Base-by-base conservation (phyloP, 805 yeast species). In the Kazachstania africana region DNA sequence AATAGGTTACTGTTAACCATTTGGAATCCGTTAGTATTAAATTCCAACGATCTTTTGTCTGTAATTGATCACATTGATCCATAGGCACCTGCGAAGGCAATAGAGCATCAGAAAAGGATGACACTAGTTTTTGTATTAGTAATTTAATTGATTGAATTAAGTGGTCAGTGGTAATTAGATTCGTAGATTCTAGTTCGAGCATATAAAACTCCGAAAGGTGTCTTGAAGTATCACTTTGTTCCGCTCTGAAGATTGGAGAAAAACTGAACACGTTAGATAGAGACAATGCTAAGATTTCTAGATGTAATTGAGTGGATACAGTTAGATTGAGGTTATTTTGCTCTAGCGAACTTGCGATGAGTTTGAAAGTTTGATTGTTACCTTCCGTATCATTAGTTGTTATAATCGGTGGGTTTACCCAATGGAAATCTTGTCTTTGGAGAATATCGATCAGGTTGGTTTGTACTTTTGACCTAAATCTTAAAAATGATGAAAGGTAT, bases 131-230 rank as follows among this genome's bases (percentile, higher is more conserved):
- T 9, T 23, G 4, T 19, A 10, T 19, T 8, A 12, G 4, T 3
- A 30, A 23, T 8, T 34, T 26, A 2, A 78, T 71, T 31, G 83
- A 67, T 2, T 46, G 47, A 2, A 88, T 77, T 34, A 91, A 55
- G 37, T 78, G 78, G 3, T 50, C 48, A 5, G 87, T 68, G 10
- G 62, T 55, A 4, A 65, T 63, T 2, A 79, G 57, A 53, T 80
- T 81, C 6, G 83, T 75, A 14, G 84, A 55, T 51, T 91, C 99
- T 0, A 85, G 93, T 55, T 91, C 99, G 3, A 91, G 57, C 96
- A 91, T 87, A 96, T 96, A 91, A 54, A 91, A 91, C 55, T 91
- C 99, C 36, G 88, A 71, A 36, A 91, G 57, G 53, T 91, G 99
- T 31, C 98, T 66, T 45, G 75, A 81, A 0, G 99, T 91, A 48